Evolutionary conservation across 306 rosid genomes (phyloP), one percentile per base, ranked within the genome.

Genomic region (Cicer cuneatum): DNA sequence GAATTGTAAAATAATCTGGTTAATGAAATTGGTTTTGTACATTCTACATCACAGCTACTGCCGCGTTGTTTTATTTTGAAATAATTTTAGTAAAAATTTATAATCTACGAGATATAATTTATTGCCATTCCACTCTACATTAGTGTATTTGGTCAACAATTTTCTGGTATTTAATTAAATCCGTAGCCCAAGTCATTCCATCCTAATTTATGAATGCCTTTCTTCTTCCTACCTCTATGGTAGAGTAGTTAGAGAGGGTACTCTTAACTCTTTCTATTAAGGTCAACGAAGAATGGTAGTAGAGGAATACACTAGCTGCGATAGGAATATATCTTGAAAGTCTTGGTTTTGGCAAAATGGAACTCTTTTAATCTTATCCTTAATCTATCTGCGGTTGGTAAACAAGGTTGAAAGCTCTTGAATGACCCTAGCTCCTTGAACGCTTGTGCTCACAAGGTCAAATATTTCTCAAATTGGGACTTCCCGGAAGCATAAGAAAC

Each of bases 1-100:
- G 89, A 60, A 73, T 76, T 60, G 59, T 68, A 66, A 49, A 40
- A 37, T 38, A 53, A 35, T 66, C 43, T 56, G 53, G 59, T 53
- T 75, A 10, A 14, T 19, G 62, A 15, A 63, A 15, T 53, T 66
- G 18, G 37, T 12, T 66, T 60, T 74, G 77, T 74, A 56, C 63
- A 81, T 81, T 78, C 69, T 74, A 72, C 42, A 43, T 74, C n/a
- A 40, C 63, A 64, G 46, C 18, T 46, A 45, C 45, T 24, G 47
- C 29, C 1, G 18, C 13, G 11, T 19, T 63, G 52, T 11, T 66
- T 54, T 41, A 5, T 48, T 77, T 53, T 33, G 7, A 74, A 74
- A 18, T 12, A 6, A 1, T 43, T 37, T 21, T 80, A 16, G 49
- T 41, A 51, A 58, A 64, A 47, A 19, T 81, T 48, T 40, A 35